Evolutionary conservation across 2,329 filamentous ascomycete genomes (phyloP), one percentile per base, ranked within the genome.

Genomic region (Didymella glomerata): DNA sequence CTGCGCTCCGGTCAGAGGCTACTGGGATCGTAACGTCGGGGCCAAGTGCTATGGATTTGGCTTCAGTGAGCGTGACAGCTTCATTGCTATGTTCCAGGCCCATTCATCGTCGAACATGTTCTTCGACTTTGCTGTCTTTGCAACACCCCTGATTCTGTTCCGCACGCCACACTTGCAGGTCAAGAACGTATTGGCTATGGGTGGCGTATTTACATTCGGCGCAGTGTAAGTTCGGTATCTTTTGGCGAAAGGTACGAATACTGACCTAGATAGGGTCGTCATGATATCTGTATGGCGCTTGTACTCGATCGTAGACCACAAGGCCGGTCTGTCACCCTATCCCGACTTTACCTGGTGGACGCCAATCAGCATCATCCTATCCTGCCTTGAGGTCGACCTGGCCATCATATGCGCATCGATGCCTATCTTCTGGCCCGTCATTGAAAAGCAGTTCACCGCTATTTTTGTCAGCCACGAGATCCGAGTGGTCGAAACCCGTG

Each of bases 391-490:
- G 34, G 68, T 76, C 60, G 63, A 75, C 24, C 59, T 76, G 22
- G 74, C 73, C 25, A 70, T 76, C 32, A 70, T 73, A 32, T 73
- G 71, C 60, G 73, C 74, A 16, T 73, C 70, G 4, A 73, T 76
- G 52, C 74, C 74, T 9, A 72, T 76, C 40, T 76, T 76, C 66
- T 76, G 73, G 73, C 74, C 74, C 3, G 57, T 74, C 9, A 60
- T 76, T 48, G 64, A 70, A 25, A 61, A 64, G 38, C 68, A 68
- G 3, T 42, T 73, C 28, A 48, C 61, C 16, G 63, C 69, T 32
- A 76, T 76, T 41, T 72, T 76, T 38, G 69, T 76, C 46, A 74
- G 69, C 9, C 71, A 68, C 57, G 73, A 77, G 49, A 69, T 78
- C 24, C 58, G 73, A 14, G 65, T 78, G 5, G 68, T 66, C 1